These are phyloP conservation scores for Sporobolomyces phaffii DNA, from an alignment of 768 basidiomycete species.

Conservation along the genomic window DNA sequence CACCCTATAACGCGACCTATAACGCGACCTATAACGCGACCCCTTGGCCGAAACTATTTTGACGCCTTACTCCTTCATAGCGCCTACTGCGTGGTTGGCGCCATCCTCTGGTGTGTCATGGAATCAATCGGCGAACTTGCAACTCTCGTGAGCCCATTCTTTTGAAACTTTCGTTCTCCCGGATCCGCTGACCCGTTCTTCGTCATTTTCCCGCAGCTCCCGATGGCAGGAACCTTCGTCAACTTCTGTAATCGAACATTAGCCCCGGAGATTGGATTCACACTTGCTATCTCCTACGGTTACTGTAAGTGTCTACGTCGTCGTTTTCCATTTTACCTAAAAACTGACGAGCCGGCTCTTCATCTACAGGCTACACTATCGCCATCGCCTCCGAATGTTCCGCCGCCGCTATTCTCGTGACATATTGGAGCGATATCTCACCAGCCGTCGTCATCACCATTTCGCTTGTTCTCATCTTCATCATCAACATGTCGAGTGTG, in stretches of 20 bases:
- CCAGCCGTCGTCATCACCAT: slow-evolving; percentile 51
- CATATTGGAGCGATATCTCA: slow-evolving; percentile 26
- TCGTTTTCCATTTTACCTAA: background rate
- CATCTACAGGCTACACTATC: slow-evolving; percentile 46
- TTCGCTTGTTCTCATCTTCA: slow-evolving; percentile 56
- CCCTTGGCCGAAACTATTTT: no score
- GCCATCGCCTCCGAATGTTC: slow-evolving; percentile 47
- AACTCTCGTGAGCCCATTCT: slow-evolving; percentile 30
- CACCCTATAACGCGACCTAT: no score
- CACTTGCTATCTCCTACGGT: slow-evolving; percentile 43
- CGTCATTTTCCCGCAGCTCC: slow-evolving; percentile 3
- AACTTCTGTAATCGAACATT: slow-evolving; percentile 35
- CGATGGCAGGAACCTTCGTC: slow-evolving; percentile 43
- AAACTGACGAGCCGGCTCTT: no score
- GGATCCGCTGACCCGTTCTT: background rate
- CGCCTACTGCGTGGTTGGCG: slow-evolving; percentile 52
- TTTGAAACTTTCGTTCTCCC: background rate
- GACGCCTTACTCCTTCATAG: background rate
- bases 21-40: no score
- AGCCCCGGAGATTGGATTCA: slow-evolving; percentile 47
- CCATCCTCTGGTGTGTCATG: slow-evolving; percentile 48
- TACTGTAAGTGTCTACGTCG: slow-evolving; percentile 52
- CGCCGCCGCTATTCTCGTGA: slow-evolving; percentile 44
- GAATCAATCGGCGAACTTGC: slow-evolving; percentile 41
- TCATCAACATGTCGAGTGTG: slow-evolving; percentile 56